Base-by-base conservation (phyloP, 352 stramenopile genomes). In the Pythium graminicola region DNA sequence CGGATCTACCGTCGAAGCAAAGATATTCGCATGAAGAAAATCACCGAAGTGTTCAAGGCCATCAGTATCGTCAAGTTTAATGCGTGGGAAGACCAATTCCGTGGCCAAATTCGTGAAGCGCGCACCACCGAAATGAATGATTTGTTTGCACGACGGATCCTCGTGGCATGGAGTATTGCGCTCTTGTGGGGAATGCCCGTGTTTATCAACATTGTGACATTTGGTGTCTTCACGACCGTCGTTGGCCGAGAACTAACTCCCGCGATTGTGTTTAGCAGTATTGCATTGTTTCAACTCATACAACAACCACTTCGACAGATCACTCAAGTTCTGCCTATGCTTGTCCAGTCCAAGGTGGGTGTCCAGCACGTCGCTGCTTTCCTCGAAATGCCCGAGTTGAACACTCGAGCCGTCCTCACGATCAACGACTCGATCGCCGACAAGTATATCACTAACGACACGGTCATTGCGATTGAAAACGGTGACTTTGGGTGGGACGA, bases 41-140 rank as follows among this genome's bases (percentile, higher is more conserved):
- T 88, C 3, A 72, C 71, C 20, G 75, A 88, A 64, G 40, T 58
- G 22, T 58, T 58, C 50, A 50, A 58, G 35, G 67, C 70, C 11
- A 96, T 97, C 51, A 72, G 79, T 24, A 89, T 97, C 50, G 83
- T 97, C 70, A 98, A 98, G 67, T 87, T 96, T 43, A 96, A 96
- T 65, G 84, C 85, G 1, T 97, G 85, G 86, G 90, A 97, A 54
- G 48, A 73, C 28, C 78, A 81, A 4, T 92, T 97, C 64, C 67
- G 67, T n/a, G 78, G 81, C 31, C 75, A 88, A 13, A 82, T 85
- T 22, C 53, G 60, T 1, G 39, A 54, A 27, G 46, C 56, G 6
- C 62, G 73, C 0, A 23, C 47, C 8, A 47, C 20, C 5, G 73
- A 82, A 39, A 46, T 82, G 38, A 16, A 60, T 2, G 50, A 70